Evolutionary conservation across 257 asterid genomes (phyloP).

Genomic region (Solanum corneliomulleri): DNA sequence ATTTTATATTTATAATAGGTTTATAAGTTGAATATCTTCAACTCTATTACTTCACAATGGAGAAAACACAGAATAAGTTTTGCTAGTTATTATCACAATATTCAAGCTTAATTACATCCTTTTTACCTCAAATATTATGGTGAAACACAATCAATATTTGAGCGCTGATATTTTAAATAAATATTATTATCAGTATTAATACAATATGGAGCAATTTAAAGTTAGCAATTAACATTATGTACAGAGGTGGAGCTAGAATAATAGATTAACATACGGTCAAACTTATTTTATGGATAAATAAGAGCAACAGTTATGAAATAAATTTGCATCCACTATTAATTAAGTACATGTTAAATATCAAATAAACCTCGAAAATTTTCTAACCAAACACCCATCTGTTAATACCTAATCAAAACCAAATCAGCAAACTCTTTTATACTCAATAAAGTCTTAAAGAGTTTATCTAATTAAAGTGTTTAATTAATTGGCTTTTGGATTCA

Average conservation of each 20-base stretch:
- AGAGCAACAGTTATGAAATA: background rate
- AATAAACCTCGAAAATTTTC: background rate
- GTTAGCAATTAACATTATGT: background rate
- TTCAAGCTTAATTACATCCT: background rate
- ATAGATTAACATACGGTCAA: background rate
- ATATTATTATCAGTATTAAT: too few relatives aligned
- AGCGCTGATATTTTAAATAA: too few relatives aligned
- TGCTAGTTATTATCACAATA: background rate
- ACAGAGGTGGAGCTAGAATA: background rate
- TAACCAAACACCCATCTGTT: background rate
- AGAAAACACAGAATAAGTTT: background rate
- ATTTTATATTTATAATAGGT: too few relatives aligned
- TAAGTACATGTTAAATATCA: background rate
- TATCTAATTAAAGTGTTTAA: too few relatives aligned
- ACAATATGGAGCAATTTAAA: background rate
- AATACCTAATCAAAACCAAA: background rate
- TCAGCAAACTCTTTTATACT: background rate
- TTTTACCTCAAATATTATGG: background rate
- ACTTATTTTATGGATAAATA: background rate
- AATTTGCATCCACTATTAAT: accelerated
- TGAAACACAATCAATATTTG: background rate
- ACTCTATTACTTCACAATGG: background rate
- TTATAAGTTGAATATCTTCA: background rate
- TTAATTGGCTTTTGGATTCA: background rate
- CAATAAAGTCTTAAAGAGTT: background rate